Conservation (phyloP, 2,329 filamentous ascomycete genomes). For the Ceratocystiopsis brevicomis region DNA sequence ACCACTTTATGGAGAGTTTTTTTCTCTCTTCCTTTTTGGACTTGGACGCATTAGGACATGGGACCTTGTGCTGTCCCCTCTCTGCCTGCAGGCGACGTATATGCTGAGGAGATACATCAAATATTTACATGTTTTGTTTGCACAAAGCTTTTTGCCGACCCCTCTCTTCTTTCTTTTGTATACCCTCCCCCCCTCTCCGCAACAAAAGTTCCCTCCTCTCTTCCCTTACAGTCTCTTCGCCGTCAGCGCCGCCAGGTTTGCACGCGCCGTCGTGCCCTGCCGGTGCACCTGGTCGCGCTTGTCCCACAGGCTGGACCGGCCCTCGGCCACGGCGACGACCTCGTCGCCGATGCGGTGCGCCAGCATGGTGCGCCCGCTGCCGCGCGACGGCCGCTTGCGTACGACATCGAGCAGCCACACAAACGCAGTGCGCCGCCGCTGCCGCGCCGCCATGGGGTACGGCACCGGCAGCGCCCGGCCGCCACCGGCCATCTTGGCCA, state of each 20-base stretch:
- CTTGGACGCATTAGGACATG: too few relatives aligned
- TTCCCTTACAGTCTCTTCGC: too few relatives aligned
- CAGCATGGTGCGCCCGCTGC: slow-evolving; percentile 53
- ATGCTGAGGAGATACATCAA: too few relatives aligned
- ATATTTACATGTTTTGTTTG: too few relatives aligned
- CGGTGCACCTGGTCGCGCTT: slow-evolving; percentile 62
- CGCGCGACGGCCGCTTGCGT: slow-evolving; percentile 54
- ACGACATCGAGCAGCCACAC: slow-evolving; percentile 80
- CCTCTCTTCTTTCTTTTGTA: too few relatives aligned
- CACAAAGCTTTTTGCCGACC: too few relatives aligned
- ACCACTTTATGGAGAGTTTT: too few relatives aligned
- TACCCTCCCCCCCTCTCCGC: too few relatives aligned
- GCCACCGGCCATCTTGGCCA: slow-evolving; percentile 68
- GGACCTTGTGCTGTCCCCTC: too few relatives aligned
- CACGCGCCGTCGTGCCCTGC: slow-evolving; percentile 56
- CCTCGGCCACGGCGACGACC: slow-evolving; percentile 73
- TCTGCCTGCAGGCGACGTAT: too few relatives aligned
- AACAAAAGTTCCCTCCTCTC: too few relatives aligned
- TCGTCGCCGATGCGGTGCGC: slow-evolving; percentile 68
- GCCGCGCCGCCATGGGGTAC: slow-evolving; percentile 52
- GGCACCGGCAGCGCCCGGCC: slow-evolving; percentile 71
- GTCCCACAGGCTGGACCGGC: slow-evolving; percentile 69
- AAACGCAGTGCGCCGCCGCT: slow-evolving; percentile 62
- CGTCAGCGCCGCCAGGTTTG: slow-evolving; percentile 37
- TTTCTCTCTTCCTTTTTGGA: too few relatives aligned